Percentiles rank a stretch among this genome's conserved stretches.
Conservation (phyloP, 192 early-diverging fungal genomes). For the Coemansia aciculifera region DNA sequence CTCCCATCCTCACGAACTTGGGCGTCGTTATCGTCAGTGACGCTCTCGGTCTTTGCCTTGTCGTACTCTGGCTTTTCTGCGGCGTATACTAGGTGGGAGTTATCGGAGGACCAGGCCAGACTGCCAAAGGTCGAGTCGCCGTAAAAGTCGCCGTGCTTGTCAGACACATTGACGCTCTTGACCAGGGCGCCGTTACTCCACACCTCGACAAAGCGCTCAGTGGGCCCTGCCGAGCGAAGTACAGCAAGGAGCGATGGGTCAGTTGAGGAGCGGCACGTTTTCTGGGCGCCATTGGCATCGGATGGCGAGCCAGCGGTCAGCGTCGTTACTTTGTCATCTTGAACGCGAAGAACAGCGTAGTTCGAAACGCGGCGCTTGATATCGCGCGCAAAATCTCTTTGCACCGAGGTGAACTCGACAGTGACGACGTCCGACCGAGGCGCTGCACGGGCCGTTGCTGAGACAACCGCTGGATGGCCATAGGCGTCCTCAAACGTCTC, state of each 20-base stretch:
- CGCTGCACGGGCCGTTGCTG: conserved; percentile 15
- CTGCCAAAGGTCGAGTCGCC: conserved; percentile 67
- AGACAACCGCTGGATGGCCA: conserved; percentile 14
- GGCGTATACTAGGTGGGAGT: conserved; percentile 61
- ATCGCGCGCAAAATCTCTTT: conserved; percentile 60
- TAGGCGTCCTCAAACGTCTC: conserved; percentile 36
- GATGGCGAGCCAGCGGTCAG: conserved; percentile 36
- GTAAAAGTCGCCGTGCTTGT: conserved; percentile 71
- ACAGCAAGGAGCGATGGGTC: conserved; percentile 45
- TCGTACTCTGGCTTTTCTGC: conserved; percentile 63
- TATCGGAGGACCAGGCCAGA: conserved; percentile 62
- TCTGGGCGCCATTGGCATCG: conserved; percentile 34
- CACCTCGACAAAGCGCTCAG: conserved; percentile 61
- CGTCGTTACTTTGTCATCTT: conserved; percentile 18
- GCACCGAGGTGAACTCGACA: conserved; percentile 38
- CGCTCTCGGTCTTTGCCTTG: conserved; percentile 25
- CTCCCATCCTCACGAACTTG: conserved; percentile 7
- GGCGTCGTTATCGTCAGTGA: neutral
- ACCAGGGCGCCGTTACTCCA: conserved; percentile 58
- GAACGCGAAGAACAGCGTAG: conserved; percentile 37
- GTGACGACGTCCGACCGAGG: conserved; percentile 18
- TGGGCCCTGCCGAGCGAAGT: conserved; percentile 29
- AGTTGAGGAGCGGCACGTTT: conserved; percentile 36
- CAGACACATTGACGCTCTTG: conserved; percentile 64
- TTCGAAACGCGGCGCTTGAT: conserved; percentile 50